phyloP scores from a whole-genome alignment of 768 basidiomycete genomes.

The Lyophyllum decastes region DNA sequence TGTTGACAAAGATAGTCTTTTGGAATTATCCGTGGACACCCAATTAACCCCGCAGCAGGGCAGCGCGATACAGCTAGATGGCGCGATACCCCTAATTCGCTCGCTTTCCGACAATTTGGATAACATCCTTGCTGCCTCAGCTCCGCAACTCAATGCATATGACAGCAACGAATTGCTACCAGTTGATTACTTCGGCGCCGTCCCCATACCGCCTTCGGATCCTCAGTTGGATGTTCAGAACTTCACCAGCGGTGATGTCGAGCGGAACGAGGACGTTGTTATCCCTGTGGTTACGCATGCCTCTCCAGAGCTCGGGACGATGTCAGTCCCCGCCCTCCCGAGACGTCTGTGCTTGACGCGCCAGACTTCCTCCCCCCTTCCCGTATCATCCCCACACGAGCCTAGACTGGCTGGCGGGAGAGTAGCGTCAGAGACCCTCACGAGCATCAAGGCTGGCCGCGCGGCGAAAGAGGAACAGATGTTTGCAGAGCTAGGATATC shows the following conservation, averaged over 20 bases:
- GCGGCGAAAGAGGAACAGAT: slow-evolving; percentile 69
- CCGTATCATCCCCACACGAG: slow-evolving; percentile 38
- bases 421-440: slow-evolving; percentile 28
- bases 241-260: background rate
- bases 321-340: slow-evolving; percentile 48
- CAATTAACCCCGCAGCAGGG: slow-evolving; percentile 2
- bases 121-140: slow-evolving; percentile 7
- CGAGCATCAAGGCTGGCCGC: slow-evolving; percentile 39
- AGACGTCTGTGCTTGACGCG: slow-evolving; percentile 57
- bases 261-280: background rate
- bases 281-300: background rate
- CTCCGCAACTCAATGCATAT: background rate
- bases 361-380: slow-evolving; percentile 67
- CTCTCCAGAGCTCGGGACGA: slow-evolving; percentile 19
- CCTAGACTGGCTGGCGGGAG: slow-evolving; percentile 32
- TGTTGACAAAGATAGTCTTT: slow-evolving; percentile 38
- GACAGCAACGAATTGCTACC: background rate
- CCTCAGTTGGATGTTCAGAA: background rate
- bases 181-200: slow-evolving; percentile 18
- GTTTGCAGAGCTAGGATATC: slow-evolving; percentile 64
- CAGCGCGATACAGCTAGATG: slow-evolving; percentile 1
- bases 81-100: background rate
- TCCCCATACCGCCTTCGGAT: background rate
- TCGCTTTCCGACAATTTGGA: background rate
- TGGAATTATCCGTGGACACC: background rate